A percentile compares a stretch with the other conserved stretches of the same genome.
Conservation (phyloP, 2,329 filamentous ascomycete genomes). For the Apiospora kogelbergensis region DNA sequence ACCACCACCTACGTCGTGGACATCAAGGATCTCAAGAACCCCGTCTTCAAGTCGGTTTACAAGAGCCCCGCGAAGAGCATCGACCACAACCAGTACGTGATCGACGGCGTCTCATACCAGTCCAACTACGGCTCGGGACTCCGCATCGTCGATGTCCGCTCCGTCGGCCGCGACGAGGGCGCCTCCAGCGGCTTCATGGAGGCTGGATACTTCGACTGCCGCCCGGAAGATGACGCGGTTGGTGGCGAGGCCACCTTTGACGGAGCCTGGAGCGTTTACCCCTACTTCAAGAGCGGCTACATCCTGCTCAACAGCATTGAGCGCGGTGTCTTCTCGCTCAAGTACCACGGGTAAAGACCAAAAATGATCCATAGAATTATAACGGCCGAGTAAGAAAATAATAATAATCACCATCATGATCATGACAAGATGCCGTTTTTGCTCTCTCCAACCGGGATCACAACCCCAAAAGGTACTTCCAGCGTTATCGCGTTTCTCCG, state of each 20-base stretch:
- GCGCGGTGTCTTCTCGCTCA: constrained; percentile 44
- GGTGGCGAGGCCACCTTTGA: constrained; percentile 33
- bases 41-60: constrained; percentile 41
- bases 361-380: neutral
- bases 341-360: constrained; percentile 19
- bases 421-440: neutral
- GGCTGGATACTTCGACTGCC: constrained; percentile 44
- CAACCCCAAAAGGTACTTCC: neutral
- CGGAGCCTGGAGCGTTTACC: constrained; percentile 43
- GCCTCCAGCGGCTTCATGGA: constrained; percentile 32
- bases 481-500: too few species aligned
- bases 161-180: constrained; percentile 28
- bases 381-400: neutral
- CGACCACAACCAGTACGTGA: constrained; percentile 44
- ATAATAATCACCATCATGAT: neutral
- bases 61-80: constrained; percentile 37
- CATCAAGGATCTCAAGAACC: constrained; percentile 38
- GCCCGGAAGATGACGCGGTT: constrained; percentile 44
- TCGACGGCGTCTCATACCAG: constrained; percentile 39
- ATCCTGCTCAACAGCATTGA: constrained; percentile 48
- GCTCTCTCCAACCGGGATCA: neutral
- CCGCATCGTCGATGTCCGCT: constrained; percentile 32
- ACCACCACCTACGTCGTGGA: constrained; percentile 49
- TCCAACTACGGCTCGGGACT: constrained; percentile 45
- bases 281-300: constrained; percentile 42